Evolutionary conservation across 106 monocot genomes (phyloP), one percentile per base, ranked within the genome.

Genomic region (Ottelia alismoides): DNA sequence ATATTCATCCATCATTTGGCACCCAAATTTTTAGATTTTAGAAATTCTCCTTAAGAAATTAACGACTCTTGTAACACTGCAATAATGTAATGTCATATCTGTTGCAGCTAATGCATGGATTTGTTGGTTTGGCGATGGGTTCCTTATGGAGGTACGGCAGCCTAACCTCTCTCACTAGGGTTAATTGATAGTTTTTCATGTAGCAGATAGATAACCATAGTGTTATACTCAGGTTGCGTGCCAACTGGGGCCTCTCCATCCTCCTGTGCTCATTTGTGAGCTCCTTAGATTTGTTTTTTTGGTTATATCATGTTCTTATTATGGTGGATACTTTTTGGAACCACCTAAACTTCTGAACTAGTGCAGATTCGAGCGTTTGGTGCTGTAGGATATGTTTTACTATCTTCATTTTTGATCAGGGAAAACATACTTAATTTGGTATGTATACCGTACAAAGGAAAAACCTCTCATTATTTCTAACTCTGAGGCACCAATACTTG

Each of bases 61-160:
- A n/a, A n/a, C n/a, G n/a, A n/a, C n/a, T n/a, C n/a, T n/a, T n/a
- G n/a, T n/a, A n/a, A n/a, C n/a, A n/a, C n/a, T n/a, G n/a, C n/a
- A n/a, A n/a, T n/a, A n/a, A n/a, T n/a, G n/a, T n/a, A n/a, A n/a
- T n/a, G n/a, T n/a, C n/a, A n/a, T n/a, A n/a, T n/a, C n/a, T n/a
- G n/a, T 6, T 84, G 70, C 84, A 94, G 93, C 88, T 94, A 62
- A 88, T 94, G 93, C 88, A 94, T 74, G 93, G 93, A 58, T 60
- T 84, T 55, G 75, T 94, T 73, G 93, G 88, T 69, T 65, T 94
- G 17, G 56, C 78, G 2, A 81, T 94, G 84, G 93, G 93, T 32
- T 76, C 84, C 24, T 59, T 94, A 10, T 94, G 93, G 93, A 94
- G 88, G 93, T 88, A 47, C n/a, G 56, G 23, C 46, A 60, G 6